Base-by-base conservation (phyloP, 148 eudicot species). In the Heliosperma pusillum region DNA sequence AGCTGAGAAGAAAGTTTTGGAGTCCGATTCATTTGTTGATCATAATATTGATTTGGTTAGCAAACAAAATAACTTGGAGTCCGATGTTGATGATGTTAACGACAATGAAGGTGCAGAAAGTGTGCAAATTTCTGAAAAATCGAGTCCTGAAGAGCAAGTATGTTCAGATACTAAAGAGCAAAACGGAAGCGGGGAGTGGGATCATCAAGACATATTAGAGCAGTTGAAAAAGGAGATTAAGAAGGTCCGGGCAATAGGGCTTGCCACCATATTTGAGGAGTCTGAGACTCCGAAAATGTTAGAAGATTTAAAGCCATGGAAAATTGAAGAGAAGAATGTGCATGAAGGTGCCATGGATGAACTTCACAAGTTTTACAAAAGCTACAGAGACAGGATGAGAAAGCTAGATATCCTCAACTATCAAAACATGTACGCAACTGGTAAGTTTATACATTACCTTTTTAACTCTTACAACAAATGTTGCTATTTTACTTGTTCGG, bases 351-450 rank as follows among this genome's bases (percentile, higher is more conserved):
- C 85, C 15, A 64, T 87, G 69, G 88, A 80, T 22, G 97, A 92
- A 74, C 83, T 92, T 68, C 94, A 92, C 72, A 92, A 87, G 87
- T 85, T 95, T 75, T 89, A 92, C 89, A 90, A 92, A 82, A 88
- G 91, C 80, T 95, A 95, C 81, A 79, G 89, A 42, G 97, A 92
- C 36, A 87, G 87, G 78, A 95, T 95, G 99, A 80, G 97, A 61
- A 95, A 95, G 81, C 83, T 95, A 21, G 99, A 95, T 67, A 90
- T 95, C 77, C 85, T 95, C 83, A 95, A 88, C 79, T 92, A 83
- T 87, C 99, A 95, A 83, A 95, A 95, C 85, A 94, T 90, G 97
- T 94, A 94, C 86, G 89, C 98, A 70, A 89, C 92, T 78, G 97
- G 99, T 92, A 81, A 81, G 92, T 83, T 83, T 10, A 12, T 62